These are phyloP conservation scores for Alternaria arborescens DNA, from an alignment of 2,329 filamentous ascomycete genomes.

Conservation along the genomic window DNA sequence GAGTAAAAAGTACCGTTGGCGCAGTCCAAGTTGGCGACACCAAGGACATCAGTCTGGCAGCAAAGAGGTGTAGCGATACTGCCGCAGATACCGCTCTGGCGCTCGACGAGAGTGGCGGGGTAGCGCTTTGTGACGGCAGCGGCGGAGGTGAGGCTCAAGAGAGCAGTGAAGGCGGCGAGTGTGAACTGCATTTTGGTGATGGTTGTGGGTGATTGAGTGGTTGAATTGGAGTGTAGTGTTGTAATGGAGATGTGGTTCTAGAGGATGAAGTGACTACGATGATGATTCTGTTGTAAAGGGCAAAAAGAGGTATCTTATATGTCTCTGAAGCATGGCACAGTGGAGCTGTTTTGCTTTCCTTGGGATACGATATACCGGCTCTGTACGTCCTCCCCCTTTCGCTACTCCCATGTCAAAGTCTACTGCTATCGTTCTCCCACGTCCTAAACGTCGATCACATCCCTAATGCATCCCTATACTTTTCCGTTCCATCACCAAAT, in stretches of 20 bases:
- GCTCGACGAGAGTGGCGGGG: slow-evolving; percentile 1
- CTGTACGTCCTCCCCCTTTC: too few species aligned
- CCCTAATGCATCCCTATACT: too few species aligned
- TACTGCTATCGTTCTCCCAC: too few species aligned
- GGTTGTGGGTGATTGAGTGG: not conserved
- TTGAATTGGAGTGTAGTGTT: not conserved
- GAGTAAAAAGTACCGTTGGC: slow-evolving; percentile 23
- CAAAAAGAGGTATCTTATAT: too few species aligned
- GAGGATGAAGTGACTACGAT: slow-evolving; percentile 3
- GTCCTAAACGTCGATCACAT: too few species aligned
- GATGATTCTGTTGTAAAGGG: not conserved
- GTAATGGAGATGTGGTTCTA: not conserved
- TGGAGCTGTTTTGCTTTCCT: too few species aligned
- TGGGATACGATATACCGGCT: too few species aligned
- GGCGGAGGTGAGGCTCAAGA: slow-evolving; percentile 23
- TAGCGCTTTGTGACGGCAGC: slow-evolving; percentile 13
- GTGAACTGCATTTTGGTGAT: slow-evolving; percentile 24
- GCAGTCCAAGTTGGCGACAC: slow-evolving; percentile 24
- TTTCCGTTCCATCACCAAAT: not conserved
- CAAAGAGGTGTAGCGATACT: slow-evolving; percentile 22
- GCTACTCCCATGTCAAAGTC: too few species aligned
- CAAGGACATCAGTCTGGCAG: slow-evolving; percentile 29
- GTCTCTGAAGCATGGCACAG: too few species aligned
- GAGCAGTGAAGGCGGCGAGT: slow-evolving; percentile 17
- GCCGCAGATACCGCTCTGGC: slow-evolving; percentile 24